Evolutionary conservation across 306 rosid species (phyloP).

Genomic region (Medicago lupulina): DNA sequence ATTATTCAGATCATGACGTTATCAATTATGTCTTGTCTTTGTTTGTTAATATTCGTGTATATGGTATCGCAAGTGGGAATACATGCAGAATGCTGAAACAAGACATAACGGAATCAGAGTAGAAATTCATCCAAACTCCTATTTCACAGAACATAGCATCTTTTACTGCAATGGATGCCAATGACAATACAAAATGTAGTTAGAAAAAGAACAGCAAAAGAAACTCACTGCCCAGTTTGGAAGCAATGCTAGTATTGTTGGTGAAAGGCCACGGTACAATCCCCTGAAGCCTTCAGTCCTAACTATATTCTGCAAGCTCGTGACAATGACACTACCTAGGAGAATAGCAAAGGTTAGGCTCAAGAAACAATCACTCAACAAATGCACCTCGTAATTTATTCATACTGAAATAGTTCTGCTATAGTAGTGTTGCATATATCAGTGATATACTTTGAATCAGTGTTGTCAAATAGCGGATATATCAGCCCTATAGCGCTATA

Average conservation of each 20-base stretch:
- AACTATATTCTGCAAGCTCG: constrained; percentile 72
- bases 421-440: background rate
- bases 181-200: constrained; percentile 14
- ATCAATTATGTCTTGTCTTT: constrained; percentile 13
- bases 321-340: constrained; percentile 80
- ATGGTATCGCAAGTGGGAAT: constrained; percentile 22
- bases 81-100: constrained; percentile 19
- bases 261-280: constrained; percentile 95
- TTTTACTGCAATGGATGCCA: constrained; percentile 20
- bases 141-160: constrained; percentile 16
- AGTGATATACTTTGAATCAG: constrained; percentile 18
- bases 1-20: constrained; percentile 1
- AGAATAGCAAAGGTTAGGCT: constrained; percentile 36
- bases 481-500: background rate
- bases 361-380: constrained; percentile 11
- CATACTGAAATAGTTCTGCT: background rate
- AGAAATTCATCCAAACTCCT: constrained; percentile 5
- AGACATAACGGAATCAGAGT: constrained; percentile 12
- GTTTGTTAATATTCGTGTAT: constrained; percentile 4
- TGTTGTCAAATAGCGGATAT: background rate
- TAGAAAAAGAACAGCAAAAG: constrained; percentile 29
- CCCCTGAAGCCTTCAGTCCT: constrained; percentile 88
- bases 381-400: background rate
- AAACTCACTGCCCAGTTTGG: constrained; percentile 98
- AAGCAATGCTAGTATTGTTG: constrained; percentile 90